Evolutionary conservation across 768 basidiomycete genomes (phyloP).

Genomic region (Podaxis sp.): DNA sequence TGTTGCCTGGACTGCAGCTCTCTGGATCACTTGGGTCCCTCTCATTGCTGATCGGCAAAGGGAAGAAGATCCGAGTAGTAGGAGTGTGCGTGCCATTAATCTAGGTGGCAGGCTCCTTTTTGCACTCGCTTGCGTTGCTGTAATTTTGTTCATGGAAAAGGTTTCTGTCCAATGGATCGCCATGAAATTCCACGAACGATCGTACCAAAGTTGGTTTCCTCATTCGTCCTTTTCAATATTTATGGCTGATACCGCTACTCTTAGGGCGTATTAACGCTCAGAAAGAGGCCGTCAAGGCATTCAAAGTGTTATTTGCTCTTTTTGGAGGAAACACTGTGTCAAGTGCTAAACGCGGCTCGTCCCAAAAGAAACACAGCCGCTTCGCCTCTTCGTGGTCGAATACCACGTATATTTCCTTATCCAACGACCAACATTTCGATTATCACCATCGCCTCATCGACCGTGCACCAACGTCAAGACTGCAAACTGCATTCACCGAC

Average conservation of each 20-base stretch:
- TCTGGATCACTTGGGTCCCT: conserved; percentile 10
- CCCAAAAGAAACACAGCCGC: neutral
- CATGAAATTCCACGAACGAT: conserved; percentile 11
- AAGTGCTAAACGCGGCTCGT: neutral
- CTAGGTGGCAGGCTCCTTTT: conserved; percentile 5
- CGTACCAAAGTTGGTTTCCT: conserved; percentile 3
- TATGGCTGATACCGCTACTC: neutral
- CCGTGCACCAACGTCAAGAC: conserved; percentile 1
- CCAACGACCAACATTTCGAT: neutral
- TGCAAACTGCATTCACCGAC: conserved; percentile 6
- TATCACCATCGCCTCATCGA: conserved; percentile 2
- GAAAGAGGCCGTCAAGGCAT: conserved; percentile 1
- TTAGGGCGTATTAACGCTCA: conserved; percentile 7
- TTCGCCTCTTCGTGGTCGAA: neutral
- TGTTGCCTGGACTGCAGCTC: conserved; percentile 5
- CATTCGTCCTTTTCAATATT: neutral
- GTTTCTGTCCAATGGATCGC: conserved; percentile 8
- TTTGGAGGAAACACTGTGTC: neutral
- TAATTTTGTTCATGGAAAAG: conserved; percentile 3
- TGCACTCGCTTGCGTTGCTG: neutral
- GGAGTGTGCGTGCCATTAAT: conserved; percentile 3
- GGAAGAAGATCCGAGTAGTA: neutral
- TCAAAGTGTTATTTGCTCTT: neutral
- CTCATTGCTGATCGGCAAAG: conserved; percentile 3
- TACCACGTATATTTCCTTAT: neutral